Percentiles rank a stretch among this genome's conserved stretches.
phyloP scores from a whole-genome alignment of 2,329 filamentous ascomycete genomes.

The Curvularia verruculosa region DNA sequence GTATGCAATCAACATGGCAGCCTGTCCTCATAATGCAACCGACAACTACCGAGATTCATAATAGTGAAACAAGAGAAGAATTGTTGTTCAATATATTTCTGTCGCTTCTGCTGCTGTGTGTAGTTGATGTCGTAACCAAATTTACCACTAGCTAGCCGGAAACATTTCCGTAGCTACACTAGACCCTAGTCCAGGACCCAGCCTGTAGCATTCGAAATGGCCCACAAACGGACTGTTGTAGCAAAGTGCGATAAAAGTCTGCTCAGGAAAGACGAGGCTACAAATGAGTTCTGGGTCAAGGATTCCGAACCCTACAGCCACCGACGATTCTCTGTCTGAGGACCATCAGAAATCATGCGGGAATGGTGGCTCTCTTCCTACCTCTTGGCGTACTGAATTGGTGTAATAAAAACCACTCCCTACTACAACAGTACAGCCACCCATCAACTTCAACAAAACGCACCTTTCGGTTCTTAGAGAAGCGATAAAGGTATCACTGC shows the following conservation, averaged over 20 bases:
- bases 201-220: not conserved
- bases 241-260: not conserved
- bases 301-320: not conserved
- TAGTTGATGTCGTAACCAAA: not conserved
- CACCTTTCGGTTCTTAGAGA: too few species aligned
- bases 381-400: too few species aligned
- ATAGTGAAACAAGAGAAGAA: not conserved
- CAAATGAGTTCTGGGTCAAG: too few species aligned
- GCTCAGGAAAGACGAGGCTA: not conserved
- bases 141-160: not conserved
- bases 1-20: not conserved
- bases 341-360: not conserved
- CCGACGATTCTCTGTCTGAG: not conserved
- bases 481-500: too few species aligned
- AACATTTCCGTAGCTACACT: not conserved
- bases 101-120: not conserved
- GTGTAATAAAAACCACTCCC: too few species aligned
- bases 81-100: not conserved
- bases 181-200: not conserved
- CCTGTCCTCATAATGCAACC: not conserved
- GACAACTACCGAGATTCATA: not conserved
- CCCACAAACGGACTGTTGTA: not conserved
- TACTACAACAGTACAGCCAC: too few species aligned
- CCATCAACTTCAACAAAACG: too few species aligned
- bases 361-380: not conserved